Conservation (phyloP, 805 yeast species). For the Wickerhamiella spandovensis region DNA sequence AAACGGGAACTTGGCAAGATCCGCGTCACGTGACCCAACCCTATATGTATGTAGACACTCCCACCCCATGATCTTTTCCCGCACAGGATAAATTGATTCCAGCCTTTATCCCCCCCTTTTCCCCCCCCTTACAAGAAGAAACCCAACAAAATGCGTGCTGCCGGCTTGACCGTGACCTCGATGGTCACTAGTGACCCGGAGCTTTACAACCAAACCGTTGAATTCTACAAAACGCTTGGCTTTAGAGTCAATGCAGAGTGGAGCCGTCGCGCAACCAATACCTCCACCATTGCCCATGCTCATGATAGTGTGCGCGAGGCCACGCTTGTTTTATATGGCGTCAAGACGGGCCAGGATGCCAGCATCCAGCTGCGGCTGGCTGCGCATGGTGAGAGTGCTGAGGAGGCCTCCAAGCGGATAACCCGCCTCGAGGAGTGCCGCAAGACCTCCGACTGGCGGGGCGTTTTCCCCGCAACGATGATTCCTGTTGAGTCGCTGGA, state of each 20-base stretch:
- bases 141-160: conserved; percentile 14
- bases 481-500: conserved; percentile 31
- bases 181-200: conserved; percentile 36
- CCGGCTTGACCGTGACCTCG: conserved; percentile 20
- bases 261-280: conserved; percentile 13
- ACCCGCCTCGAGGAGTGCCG: conserved; percentile 11
- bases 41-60: neutral
- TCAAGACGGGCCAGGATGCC: conserved; percentile 15
- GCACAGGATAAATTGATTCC: neutral
- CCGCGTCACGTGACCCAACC: neutral
- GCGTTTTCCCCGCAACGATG: conserved; percentile 32
- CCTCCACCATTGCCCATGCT: conserved; percentile 9
- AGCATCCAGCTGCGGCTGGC: conserved; percentile 23
- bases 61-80: no score
- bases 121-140: neutral
- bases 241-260: conserved; percentile 27
- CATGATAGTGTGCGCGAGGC: conserved; percentile 20
- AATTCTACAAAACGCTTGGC: conserved; percentile 44
- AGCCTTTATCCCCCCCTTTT: neutral
- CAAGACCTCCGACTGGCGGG: conserved; percentile 35
- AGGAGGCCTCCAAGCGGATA: conserved; percentile 14
- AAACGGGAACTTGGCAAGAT: neutral
- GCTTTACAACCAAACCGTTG: conserved; percentile 33
- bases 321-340: conserved; percentile 20
- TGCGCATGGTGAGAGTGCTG: conserved; percentile 16